Evolutionary conservation across 495 filamentous ascomycete genomes (phyloP).

Genomic region (Trichocladium uniseriatum): DNA sequence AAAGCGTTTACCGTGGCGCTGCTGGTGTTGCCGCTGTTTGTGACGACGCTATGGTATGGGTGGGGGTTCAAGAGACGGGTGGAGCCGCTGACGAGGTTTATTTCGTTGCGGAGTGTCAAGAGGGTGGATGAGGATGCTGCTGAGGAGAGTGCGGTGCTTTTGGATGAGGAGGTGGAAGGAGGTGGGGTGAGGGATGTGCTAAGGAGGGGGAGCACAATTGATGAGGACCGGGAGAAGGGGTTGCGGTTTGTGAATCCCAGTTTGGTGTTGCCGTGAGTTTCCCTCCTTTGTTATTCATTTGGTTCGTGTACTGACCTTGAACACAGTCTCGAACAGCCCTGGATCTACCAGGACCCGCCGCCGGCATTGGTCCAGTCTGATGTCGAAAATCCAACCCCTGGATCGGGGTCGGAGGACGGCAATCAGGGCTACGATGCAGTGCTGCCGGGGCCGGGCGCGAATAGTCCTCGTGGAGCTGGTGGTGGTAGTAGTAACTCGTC

Average conservation of each 20-base stretch:
- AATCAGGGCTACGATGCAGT: background rate
- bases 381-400: background rate
- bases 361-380: slow-evolving; percentile 19
- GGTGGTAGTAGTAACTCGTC: slow-evolving; percentile 16
- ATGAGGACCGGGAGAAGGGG: slow-evolving; percentile 58
- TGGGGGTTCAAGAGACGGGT: slow-evolving; percentile 67
- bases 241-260: slow-evolving; percentile 65
- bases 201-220: slow-evolving; percentile 44
- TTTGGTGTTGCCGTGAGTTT: slow-evolving; percentile 52
- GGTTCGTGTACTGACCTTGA: background rate
- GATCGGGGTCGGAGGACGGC: background rate
- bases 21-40: slow-evolving; percentile 65
- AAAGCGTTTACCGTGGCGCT: slow-evolving; percentile 58
- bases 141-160: slow-evolving; percentile 26
- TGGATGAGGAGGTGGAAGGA: slow-evolving; percentile 32
- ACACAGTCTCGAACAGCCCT: slow-evolving; percentile 39
- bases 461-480: background rate
- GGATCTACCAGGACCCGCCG: slow-evolving; percentile 44
- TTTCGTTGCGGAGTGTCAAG: slow-evolving; percentile 77
- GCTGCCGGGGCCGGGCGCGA: background rate
- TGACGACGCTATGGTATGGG: slow-evolving; percentile 74
- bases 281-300: background rate
- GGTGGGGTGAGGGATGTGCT: slow-evolving; percentile 20
- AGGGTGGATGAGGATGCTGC: slow-evolving; percentile 40
- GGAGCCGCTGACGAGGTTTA: slow-evolving; percentile 80